phyloP scores from a whole-genome alignment of 2,329 filamentous ascomycete genomes.

The Fusarium multiceps region DNA sequence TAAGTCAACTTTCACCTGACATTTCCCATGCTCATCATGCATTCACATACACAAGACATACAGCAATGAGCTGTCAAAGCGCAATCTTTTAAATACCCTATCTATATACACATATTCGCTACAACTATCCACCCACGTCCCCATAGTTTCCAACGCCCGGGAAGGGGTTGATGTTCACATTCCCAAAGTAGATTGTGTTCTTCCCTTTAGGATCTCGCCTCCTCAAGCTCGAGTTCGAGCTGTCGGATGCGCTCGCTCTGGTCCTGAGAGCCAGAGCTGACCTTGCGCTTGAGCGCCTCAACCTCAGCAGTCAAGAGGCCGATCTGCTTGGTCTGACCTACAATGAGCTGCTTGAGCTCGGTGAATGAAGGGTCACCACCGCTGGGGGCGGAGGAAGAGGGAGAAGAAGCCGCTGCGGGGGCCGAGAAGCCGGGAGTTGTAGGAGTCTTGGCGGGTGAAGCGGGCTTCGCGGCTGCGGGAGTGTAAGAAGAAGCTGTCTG shows the following conservation, averaged over 20 bases:
- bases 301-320: conserved; percentile 76
- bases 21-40: background rate
- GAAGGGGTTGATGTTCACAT: conserved; percentile 7
- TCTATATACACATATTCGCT: conserved; percentile 46
- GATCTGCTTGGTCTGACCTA: conserved; percentile 82
- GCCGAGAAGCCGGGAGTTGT: conserved; percentile 46
- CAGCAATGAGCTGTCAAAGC: conserved; percentile 31
- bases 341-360: conserved; percentile 81
- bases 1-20: background rate
- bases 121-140: conserved; percentile 29
- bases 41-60: background rate
- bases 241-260: conserved; percentile 76
- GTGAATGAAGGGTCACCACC: conserved; percentile 73
- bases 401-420: conserved; percentile 44
- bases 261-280: conserved; percentile 67
- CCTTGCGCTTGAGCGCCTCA: conserved; percentile 81
- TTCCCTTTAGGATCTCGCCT: conserved; percentile 64
- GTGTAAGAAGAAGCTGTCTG: conserved; percentile 39
- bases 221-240: conserved; percentile 74
- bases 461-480: conserved; percentile 47
- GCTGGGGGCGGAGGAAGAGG: conserved; percentile 47
- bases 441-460: conserved; percentile 49
- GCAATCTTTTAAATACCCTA: conserved; percentile 42
- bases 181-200: background rate
- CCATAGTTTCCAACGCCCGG: conserved; percentile 22